These are phyloP conservation scores for Talaromyces sp. DNA, from an alignment of 2,329 filamentous ascomycete species.

Conservation along the genomic window DNA sequence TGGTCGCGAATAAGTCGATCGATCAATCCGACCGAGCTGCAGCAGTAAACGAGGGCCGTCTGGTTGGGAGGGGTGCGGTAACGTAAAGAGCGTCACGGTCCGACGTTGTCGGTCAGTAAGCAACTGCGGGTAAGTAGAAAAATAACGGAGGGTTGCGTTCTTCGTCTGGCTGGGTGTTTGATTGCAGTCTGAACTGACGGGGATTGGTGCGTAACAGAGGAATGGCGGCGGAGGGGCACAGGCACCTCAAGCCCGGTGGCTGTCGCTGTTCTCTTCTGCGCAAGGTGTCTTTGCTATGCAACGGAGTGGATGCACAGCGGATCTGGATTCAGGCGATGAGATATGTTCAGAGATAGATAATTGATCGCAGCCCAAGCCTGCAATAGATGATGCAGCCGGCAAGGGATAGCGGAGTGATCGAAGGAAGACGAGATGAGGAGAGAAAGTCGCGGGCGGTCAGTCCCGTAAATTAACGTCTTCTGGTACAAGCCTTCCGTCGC, in stretches of 20 bases:
- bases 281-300: conserved; percentile 2
- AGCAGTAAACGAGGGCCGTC: conserved; percentile 6
- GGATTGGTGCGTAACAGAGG: conserved; percentile 8
- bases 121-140: conserved; percentile 6
- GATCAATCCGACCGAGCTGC: background rate
- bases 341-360: background rate
- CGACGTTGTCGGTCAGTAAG: background rate
- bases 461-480: too few species aligned
- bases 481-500: conserved; percentile 2
- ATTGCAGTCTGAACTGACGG: background rate
- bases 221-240: conserved; percentile 11
- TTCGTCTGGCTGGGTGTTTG: background rate
- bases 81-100: conserved; percentile 1
- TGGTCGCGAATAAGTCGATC: conserved; percentile 6
- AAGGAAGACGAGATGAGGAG: conserved; percentile 1
- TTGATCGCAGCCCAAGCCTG: conserved; percentile 2
- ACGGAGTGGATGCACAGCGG: conserved; percentile 7
- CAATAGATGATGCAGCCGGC: conserved; percentile 10
- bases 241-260: conserved; percentile 1
- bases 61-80: background rate
- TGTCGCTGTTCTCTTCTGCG: background rate
- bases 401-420: conserved; percentile 12
- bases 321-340: background rate
- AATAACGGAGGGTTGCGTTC: background rate
- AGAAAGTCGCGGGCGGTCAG: background rate